phyloP scores from a whole-genome alignment of 2,329 filamentous ascomycete species.

The Fusarium succisae region DNA sequence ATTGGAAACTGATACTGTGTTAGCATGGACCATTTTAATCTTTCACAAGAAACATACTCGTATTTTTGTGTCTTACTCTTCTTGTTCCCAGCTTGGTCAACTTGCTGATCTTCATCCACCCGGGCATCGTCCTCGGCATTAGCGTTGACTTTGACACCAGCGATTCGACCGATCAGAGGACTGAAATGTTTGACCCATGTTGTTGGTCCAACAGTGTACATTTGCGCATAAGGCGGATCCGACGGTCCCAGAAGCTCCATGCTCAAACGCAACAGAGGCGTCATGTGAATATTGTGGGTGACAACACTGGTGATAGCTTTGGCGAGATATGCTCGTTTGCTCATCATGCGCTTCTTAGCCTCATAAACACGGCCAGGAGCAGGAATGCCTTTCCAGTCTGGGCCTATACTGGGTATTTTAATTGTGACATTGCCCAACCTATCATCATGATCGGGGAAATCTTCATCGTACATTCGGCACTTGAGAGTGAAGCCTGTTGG shows the following conservation, averaged over 20 bases:
- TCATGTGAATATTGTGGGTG: slow-evolving; percentile 70
- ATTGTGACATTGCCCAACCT: slow-evolving; percentile 87
- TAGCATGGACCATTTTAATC: slow-evolving; percentile 1
- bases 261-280: slow-evolving; percentile 76
- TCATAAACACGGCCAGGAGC: slow-evolving; percentile 68
- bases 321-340: slow-evolving; percentile 84
- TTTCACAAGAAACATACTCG: slow-evolving; percentile 65
- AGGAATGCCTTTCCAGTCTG: slow-evolving; percentile 74
- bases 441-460: slow-evolving; percentile 86
- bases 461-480: slow-evolving; percentile 89
- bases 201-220: slow-evolving; percentile 82
- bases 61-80: slow-evolving; percentile 74
- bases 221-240: slow-evolving; percentile 70
- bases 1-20: slow-evolving; percentile 75
- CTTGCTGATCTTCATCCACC: slow-evolving; percentile 34
- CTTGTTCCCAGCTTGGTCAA: slow-evolving; percentile 42
- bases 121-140: slow-evolving; percentile 60
- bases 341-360: slow-evolving; percentile 85
- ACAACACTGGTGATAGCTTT: slow-evolving; percentile 74
- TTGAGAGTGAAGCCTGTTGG: slow-evolving; percentile 84
- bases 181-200: slow-evolving; percentile 86
- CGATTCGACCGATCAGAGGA: slow-evolving; percentile 84
- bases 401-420: slow-evolving; percentile 65
- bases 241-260: slow-evolving; percentile 82
- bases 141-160: slow-evolving; percentile 74